Base-by-base conservation (phyloP, 2,329 filamentous ascomycete species). In the Aspergillus calidoustus region DNA sequence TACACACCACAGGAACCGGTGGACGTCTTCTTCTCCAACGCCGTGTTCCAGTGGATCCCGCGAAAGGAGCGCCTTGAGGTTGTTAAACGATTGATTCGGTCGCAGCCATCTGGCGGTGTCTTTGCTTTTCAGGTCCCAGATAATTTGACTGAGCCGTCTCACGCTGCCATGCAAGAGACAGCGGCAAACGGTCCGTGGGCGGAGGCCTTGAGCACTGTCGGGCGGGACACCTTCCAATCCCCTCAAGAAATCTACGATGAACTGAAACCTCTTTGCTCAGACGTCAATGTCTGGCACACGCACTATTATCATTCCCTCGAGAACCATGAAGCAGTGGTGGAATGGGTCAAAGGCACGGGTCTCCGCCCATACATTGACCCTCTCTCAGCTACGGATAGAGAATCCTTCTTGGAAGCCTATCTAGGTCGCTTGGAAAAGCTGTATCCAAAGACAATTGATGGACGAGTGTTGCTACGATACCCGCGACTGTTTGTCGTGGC, bases 271-370 rank as follows among this genome's bases (percentile, higher is more conserved):
- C 57, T 81, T 2, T 81, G 79, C 57, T 66, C 71, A 0, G 67
- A 65, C 2, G 76, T 88, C 2, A 76, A 86, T 64, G 70, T 87
- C 1, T 88, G 85, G 83, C 79, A 82, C 48, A 84, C 83, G 1
- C 70, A 73, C 46, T 88, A 88, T 64, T 74, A 81, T 28, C 86
- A 88, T 69, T 71, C 80, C 0, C 69, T 88, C 60, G 74, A 79
- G 3, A 78, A 76, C 23, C 83, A 83, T 22, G 64, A 72, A 13
- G 82, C 77, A 1, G 83, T 88, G 47, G 81, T 87, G 6, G 85
- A 87, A 70, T 88, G 86, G 86, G 82, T 88, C 3, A 83, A 82
- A 64, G 83, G 84, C 0, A 86, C 84, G 0, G 86, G 84, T 0
- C 69, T 88, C 65, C 77, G 80, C 65, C 86, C 86, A 0, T 88